These are phyloP conservation scores for Anthoceros angustus DNA, from an alignment of 225 moss, liverwort and hornwort species.

Conservation along the genomic window DNA sequence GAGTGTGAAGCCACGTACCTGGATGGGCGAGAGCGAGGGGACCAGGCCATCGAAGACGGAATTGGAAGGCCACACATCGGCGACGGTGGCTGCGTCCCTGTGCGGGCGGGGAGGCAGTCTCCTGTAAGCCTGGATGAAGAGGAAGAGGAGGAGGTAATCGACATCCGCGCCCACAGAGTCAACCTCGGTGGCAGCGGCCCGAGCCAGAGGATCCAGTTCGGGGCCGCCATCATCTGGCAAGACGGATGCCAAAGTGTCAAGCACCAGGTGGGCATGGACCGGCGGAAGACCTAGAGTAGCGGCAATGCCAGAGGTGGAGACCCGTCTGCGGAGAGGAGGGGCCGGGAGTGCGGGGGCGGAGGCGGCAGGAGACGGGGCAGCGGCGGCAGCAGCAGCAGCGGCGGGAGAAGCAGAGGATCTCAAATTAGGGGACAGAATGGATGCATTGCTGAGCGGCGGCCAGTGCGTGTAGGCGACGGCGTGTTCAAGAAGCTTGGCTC, in stretches of 20 bases:
- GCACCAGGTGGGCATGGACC: slow-evolving; percentile 63
- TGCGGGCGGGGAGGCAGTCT: slow-evolving; percentile 57
- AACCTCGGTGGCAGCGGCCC: slow-evolving; percentile 41
- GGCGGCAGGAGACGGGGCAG: too few relatives aligned
- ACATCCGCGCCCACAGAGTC: slow-evolving; percentile 82
- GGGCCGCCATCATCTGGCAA: slow-evolving; percentile 55
- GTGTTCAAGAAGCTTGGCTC: slow-evolving; percentile 67
- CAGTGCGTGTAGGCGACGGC: slow-evolving; percentile 45
- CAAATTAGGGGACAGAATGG: slow-evolving; percentile 17
- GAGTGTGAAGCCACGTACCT: slow-evolving; percentile 21
- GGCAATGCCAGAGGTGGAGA: slow-evolving; percentile 61
- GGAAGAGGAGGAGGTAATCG: slow-evolving; percentile 60
- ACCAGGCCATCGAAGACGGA: slow-evolving; percentile 95
- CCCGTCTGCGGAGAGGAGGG: slow-evolving; percentile 31
- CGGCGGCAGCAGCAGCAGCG: too few relatives aligned
- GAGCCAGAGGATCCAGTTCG: slow-evolving; percentile 53
- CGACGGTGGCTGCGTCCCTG: slow-evolving; percentile 66
- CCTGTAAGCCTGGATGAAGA: slow-evolving; percentile 78
- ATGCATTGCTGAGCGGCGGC: slow-evolving; percentile 32
- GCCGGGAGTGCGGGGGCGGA: slow-evolving; percentile 15
- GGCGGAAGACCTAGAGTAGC: slow-evolving; percentile 53
- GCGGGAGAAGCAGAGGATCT: slow-evolving; percentile 13
- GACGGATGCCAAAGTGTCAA: slow-evolving; percentile 77
- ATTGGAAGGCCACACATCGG: slow-evolving; percentile 89
- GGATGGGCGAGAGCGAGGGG: slow-evolving; percentile 51